phyloP scores from a whole-genome alignment of 768 basidiomycete genomes.

The Termitomyces bulborhizus region DNA sequence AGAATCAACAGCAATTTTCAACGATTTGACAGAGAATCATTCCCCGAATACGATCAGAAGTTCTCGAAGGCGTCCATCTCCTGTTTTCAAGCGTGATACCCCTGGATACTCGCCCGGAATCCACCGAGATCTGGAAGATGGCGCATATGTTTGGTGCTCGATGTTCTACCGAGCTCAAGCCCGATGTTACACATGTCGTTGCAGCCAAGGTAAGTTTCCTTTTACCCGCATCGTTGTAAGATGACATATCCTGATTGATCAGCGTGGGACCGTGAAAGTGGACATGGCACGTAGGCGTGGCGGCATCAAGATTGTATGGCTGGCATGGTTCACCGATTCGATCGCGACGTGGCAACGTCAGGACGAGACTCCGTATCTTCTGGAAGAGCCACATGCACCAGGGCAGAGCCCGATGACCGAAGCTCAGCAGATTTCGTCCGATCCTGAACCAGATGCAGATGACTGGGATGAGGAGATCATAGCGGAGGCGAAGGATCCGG shows the following conservation, averaged over 20 bases:
- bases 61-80: slow-evolving; percentile 74
- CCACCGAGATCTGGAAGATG: slow-evolving; percentile 78
- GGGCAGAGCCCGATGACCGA: slow-evolving; percentile 28
- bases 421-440: slow-evolving; percentile 51
- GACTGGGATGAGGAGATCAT: slow-evolving; percentile 52
- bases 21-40: slow-evolving; percentile 64
- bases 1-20: neutral
- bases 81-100: slow-evolving; percentile 96
- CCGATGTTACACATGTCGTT: slow-evolving; percentile 81
- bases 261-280: slow-evolving; percentile 92
- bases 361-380: slow-evolving; percentile 71
- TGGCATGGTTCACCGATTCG: slow-evolving; percentile 86
- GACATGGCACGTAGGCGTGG: slow-evolving; percentile 74
- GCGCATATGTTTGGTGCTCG: slow-evolving; percentile 86
- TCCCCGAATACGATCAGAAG: slow-evolving; percentile 66
- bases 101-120: slow-evolving; percentile 73
- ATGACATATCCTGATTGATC: neutral
- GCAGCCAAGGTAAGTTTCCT: slow-evolving; percentile 64
- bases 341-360: slow-evolving; percentile 83
- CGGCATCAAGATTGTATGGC: slow-evolving; percentile 79
- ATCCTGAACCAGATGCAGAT: slow-evolving; percentile 60
- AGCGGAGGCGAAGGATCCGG: slow-evolving; percentile 23
- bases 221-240: neutral
- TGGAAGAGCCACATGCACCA: slow-evolving; percentile 50
- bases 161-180: slow-evolving; percentile 63